Evolutionary conservation across 1,284 basidiomycete genomes (phyloP).

Genomic region (Malassezia nana): DNA sequence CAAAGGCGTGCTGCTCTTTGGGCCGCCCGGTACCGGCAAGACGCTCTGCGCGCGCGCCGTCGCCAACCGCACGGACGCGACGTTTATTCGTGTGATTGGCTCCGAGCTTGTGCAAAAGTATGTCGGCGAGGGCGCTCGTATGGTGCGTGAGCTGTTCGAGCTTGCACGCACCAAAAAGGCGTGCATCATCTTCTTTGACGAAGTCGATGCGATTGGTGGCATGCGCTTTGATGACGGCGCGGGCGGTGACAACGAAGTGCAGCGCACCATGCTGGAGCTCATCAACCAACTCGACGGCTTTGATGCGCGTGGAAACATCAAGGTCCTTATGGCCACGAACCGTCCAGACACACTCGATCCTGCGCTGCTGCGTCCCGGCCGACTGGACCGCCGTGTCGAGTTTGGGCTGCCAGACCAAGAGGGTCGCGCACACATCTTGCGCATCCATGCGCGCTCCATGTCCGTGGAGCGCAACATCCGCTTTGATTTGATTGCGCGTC

Average conservation of each 20-base stretch:
- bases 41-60: conserved; percentile 96
- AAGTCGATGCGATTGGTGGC: conserved; percentile 93
- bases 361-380: conserved; percentile 85
- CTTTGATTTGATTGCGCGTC: conserved; percentile 88
- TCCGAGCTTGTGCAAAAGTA: conserved; percentile 99
- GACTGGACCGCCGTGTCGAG: conserved; percentile 89
- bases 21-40: conserved; percentile 93
- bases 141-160: conserved; percentile 98
- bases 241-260: conserved; percentile 97
- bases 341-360: conserved; percentile 96
- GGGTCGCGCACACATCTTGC: conserved; percentile 89
- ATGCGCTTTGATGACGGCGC: conserved; percentile 98
- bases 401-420: conserved; percentile 92
- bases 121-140: conserved; percentile 94
- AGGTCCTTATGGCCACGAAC: conserved; percentile 99
- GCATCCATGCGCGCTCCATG: conserved; percentile 93
- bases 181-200: conserved; percentile 99
- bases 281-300: conserved; percentile 99
- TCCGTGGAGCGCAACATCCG: conserved; percentile 93
- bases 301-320: conserved; percentile 96
- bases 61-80: conserved; percentile 95
- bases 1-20: conserved; percentile 92
- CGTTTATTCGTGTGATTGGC: conserved; percentile 97
- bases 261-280: conserved; percentile 97
- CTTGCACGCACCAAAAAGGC: conserved; percentile 99